Percentiles rank a stretch among this genome's conserved stretches.
These are phyloP conservation scores for Tulasnella sp. DNA, from an alignment of 768 basidiomycete genomes.

Conservation along the genomic window DNA sequence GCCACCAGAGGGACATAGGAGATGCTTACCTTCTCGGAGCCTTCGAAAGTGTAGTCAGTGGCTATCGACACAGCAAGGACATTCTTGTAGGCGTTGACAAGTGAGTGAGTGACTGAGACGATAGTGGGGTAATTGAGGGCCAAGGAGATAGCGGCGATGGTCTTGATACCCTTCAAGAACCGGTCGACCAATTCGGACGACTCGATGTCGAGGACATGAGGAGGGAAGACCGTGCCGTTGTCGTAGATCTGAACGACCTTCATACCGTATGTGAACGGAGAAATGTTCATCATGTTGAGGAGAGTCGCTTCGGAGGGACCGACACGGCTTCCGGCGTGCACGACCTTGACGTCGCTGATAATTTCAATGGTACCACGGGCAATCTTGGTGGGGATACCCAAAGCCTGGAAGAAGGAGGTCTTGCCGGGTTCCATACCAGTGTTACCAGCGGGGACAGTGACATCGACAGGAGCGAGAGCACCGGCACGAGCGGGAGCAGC, in stretches of 20 bases:
- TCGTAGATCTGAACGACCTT: constrained; percentile 95
- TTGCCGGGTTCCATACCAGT: constrained; percentile 99
- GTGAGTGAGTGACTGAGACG: constrained; percentile 87
- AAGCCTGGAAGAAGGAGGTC: constrained; percentile 99
- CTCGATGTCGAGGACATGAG: constrained; percentile 86
- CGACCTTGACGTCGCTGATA: constrained; percentile 93
- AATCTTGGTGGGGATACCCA: constrained; percentile 99
- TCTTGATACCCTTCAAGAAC: constrained; percentile 91
- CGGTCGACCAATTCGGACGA: constrained; percentile 87
- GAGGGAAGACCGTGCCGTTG: constrained; percentile 86
- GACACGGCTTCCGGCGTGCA: constrained; percentile 86
- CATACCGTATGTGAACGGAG: constrained; percentile 99
- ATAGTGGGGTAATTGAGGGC: constrained; percentile 95
- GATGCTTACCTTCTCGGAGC: constrained; percentile 75
- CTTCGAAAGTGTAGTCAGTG: constrained; percentile 94
- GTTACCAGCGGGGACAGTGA: constrained; percentile 90
- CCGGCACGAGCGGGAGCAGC: constrained; percentile 98
- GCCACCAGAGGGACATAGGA: constrained; percentile 28
- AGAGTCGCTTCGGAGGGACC: constrained; percentile 96
- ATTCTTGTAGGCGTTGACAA: constrained; percentile 99
- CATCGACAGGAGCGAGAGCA: constrained; percentile 90
- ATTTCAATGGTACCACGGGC: constrained; percentile 99
- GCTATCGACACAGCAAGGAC: constrained; percentile 80
- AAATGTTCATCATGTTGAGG: constrained; percentile 99
- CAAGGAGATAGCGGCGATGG: constrained; percentile 92